Conservation (phyloP, 495 filamentous ascomycete species). For the Lepidopterella palustris region DNA sequence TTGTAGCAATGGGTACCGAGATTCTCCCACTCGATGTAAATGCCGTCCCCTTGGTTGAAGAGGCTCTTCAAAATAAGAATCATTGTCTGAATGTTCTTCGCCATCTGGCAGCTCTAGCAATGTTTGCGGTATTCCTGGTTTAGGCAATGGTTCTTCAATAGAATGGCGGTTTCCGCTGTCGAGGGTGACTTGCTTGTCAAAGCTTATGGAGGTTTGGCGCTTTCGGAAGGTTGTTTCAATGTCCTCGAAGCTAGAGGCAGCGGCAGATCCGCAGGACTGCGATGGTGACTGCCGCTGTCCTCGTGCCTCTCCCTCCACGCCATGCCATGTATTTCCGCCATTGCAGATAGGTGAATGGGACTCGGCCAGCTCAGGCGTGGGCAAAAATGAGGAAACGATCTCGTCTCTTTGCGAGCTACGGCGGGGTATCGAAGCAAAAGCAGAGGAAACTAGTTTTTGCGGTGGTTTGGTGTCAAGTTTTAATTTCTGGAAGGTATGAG, state of each 20-base stretch:
- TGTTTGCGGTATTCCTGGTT: constrained; percentile 10
- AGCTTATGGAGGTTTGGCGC: constrained; percentile 38
- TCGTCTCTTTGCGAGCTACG: constrained; percentile 14
- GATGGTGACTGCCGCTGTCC: constrained; percentile 1
- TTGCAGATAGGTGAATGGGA: not conserved
- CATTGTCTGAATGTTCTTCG: constrained; percentile 20
- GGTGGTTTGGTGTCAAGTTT: constrained; percentile 26
- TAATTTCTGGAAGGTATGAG: constrained; percentile 31
- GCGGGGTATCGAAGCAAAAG: constrained; percentile 26
- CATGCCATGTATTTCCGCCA: constrained; percentile 4
- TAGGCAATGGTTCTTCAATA: constrained; percentile 35
- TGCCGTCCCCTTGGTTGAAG: constrained; percentile 13
- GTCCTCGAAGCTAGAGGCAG: constrained; percentile 10
- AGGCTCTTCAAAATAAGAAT: constrained; percentile 12
- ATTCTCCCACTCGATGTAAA: constrained; percentile 16
- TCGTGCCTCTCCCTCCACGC: constrained; percentile 1
- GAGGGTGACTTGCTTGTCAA: constrained; percentile 38
- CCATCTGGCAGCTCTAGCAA: constrained; percentile 15
- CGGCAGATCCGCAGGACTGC: not conserved
- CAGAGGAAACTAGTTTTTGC: constrained; percentile 20
- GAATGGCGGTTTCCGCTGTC: constrained; percentile 35
- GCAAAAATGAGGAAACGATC: not conserved
- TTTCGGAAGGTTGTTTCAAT: constrained; percentile 18
- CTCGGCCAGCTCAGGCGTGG: not conserved
- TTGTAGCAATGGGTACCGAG: constrained; percentile 28